A percentile compares a stretch with the other conserved stretches of the same genome.
phyloP scores from a whole-genome alignment of 2,329 filamentous ascomycete species.

The Ilyonectria mors-panacis region DNA sequence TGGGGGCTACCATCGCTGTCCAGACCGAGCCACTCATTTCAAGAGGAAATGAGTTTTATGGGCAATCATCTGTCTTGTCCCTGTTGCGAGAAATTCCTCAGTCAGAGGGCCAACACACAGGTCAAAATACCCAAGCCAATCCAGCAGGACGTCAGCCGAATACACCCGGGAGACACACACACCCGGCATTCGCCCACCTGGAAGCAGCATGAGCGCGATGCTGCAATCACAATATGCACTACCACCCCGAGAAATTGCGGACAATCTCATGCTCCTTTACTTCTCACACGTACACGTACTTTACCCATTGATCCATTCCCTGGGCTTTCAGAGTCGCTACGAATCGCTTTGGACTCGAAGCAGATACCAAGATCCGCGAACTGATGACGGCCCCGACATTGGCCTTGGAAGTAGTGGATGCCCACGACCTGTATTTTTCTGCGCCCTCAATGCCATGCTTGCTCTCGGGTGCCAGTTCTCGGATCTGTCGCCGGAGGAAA shows the following conservation, averaged over 20 bases:
- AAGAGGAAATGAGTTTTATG: constrained; percentile 13
- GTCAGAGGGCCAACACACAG: background rate
- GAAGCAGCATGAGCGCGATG: background rate
- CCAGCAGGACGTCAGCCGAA: background rate
- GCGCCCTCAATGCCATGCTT: constrained; percentile 22
- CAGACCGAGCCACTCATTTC: background rate
- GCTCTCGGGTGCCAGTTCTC: constrained; percentile 22
- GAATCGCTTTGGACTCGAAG: constrained; percentile 4
- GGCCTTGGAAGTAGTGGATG: constrained; percentile 9
- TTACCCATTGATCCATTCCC: constrained; percentile 22
- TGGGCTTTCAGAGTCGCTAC: constrained; percentile 1
- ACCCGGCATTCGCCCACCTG: background rate
- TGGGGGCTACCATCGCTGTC: constrained; percentile 10
- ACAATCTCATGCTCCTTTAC: constrained; percentile 6
- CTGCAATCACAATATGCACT: constrained; percentile 15
- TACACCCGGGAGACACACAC: background rate
- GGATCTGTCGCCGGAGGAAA: constrained; percentile 3
- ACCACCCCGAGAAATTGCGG: constrained; percentile 9
- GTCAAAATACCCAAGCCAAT: background rate
- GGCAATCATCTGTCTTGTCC: constrained; percentile 11
- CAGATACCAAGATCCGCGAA: background rate
- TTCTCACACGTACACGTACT: constrained; percentile 20
- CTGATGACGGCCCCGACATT: constrained; percentile 1
- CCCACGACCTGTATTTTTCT: constrained; percentile 5
- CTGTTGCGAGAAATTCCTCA: background rate